phyloP scores from a whole-genome alignment of 2,329 filamentous ascomycete genomes.

The Cercospora citrullina region DNA sequence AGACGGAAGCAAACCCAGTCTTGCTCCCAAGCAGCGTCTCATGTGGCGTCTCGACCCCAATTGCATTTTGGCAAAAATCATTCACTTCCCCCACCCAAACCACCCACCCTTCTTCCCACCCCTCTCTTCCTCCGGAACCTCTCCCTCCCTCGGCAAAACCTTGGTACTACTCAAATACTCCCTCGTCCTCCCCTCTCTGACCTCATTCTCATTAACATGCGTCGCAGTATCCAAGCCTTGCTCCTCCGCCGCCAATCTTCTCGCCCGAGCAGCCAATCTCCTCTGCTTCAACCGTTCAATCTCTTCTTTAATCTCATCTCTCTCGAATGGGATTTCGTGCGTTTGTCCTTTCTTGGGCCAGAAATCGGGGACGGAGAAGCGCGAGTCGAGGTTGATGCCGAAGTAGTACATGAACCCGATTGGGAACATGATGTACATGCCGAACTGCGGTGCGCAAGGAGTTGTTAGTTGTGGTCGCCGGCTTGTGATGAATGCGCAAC shows the following conservation, averaged over 20 bases:
- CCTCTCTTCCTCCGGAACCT: neutral
- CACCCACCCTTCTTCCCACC: conserved; percentile 15
- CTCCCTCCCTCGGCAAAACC: conserved; percentile 3
- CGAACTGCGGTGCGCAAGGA: conserved; percentile 63
- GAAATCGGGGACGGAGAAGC: conserved; percentile 86
- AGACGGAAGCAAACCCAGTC: too few species aligned
- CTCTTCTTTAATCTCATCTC: conserved; percentile 81
- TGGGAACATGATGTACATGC: conserved; percentile 97
- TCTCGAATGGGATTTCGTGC: conserved; percentile 73
- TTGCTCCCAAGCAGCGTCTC: neutral
- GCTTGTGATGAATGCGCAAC: neutral
- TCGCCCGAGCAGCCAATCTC: conserved; percentile 50
- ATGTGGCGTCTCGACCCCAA: neutral
- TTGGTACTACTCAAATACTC: conserved; percentile 18
- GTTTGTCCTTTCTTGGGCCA: conserved; percentile 83
- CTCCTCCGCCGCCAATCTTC: conserved; percentile 46
- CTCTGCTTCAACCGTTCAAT: conserved; percentile 66
- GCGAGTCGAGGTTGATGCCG: conserved; percentile 92
- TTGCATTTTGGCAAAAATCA: neutral
- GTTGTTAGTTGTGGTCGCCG: too few species aligned
- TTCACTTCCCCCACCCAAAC: conserved; percentile 21
- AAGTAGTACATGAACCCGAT: conserved; percentile 99
- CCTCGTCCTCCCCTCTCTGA: conserved; percentile 2
- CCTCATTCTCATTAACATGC: conserved; percentile 14
- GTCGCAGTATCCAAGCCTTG: neutral